Evolutionary conservation across 768 basidiomycete genomes (phyloP).

Genomic region (Agaricus subrufescens): DNA sequence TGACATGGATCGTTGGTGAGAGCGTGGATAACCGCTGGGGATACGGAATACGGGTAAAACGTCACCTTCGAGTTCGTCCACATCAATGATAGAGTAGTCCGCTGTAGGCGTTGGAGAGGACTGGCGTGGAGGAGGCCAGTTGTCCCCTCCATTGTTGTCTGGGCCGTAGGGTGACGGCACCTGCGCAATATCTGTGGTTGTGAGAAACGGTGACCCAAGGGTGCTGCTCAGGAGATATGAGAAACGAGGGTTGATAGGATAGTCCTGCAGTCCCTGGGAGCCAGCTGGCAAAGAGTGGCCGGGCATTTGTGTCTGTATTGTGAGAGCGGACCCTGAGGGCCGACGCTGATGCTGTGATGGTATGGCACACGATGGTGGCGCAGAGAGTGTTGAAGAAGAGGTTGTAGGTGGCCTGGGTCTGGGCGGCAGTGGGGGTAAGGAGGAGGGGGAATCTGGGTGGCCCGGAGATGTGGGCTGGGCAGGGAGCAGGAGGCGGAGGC

Average conservation of each 20-base stretch:
- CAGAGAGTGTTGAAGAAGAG: neutral
- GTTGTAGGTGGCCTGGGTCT: neutral
- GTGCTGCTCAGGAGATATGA: constrained; percentile 32
- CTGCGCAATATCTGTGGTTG: constrained; percentile 26
- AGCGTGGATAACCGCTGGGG: constrained; percentile 24
- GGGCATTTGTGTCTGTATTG: constrained; percentile 7
- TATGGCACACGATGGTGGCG: neutral
- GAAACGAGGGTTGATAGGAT: constrained; percentile 23
- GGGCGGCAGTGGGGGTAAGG: neutral
- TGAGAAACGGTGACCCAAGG: constrained; percentile 42
- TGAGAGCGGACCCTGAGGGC: constrained; percentile 2
- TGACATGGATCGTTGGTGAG: constrained; percentile 16
- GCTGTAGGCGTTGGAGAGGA: constrained; percentile 41
- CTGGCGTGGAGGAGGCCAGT: constrained; percentile 27
- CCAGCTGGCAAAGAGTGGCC: neutral
- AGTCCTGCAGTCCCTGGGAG: neutral
- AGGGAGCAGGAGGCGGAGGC: too few species aligned
- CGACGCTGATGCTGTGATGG: constrained; percentile 2
- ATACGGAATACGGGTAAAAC: constrained; percentile 17
- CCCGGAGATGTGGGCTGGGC: too few species aligned
- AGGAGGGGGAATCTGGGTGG: neutral
- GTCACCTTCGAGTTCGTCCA: constrained; percentile 30
- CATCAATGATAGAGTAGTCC: constrained; percentile 42
- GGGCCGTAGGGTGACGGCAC: constrained; percentile 26
- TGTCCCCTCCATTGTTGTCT: constrained; percentile 22